Evolutionary conservation across 306 rosid genomes (phyloP).

Genomic region (Trifolium dubium): DNA sequence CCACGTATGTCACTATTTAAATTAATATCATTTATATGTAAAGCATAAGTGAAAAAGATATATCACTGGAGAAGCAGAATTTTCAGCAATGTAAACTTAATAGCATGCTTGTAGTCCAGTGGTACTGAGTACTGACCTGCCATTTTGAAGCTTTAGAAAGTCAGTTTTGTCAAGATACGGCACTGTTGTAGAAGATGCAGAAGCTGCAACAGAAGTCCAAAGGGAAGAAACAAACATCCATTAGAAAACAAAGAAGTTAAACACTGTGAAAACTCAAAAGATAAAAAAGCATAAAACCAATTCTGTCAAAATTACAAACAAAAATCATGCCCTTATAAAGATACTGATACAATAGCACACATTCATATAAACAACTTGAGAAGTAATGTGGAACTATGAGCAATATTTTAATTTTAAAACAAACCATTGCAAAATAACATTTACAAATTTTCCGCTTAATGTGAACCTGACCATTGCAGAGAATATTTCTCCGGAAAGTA

Average conservation of each 20-base stretch:
- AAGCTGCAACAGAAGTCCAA: conserved; percentile 63
- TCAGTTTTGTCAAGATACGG: conserved; percentile 70
- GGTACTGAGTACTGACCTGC: conserved; percentile 57
- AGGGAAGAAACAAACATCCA: conserved; percentile 24
- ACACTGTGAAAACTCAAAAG: neutral
- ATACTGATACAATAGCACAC: conserved; percentile 11
- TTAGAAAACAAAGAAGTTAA: conserved; percentile 24
- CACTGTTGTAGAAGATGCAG: conserved; percentile 59
- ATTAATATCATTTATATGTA: conserved; percentile 38
- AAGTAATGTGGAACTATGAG: neutral
- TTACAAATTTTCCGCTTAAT: conserved; percentile 46
- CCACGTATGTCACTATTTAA: conserved; percentile 87
- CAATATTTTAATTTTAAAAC: conserved; percentile 37
- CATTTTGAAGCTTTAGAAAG: conserved; percentile 88
- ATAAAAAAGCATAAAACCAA: conserved; percentile 13
- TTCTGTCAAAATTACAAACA: conserved; percentile 26
- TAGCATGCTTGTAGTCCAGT: conserved; percentile 8
- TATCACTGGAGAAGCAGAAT: neutral
- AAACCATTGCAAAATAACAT: neutral
- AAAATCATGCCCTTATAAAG: conserved; percentile 20
- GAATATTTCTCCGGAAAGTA: conserved; percentile 62
- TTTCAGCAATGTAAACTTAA: conserved; percentile 2
- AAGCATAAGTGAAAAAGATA: conserved; percentile 35
- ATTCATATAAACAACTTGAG: neutral
- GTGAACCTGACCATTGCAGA: conserved; percentile 86